A percentile compares a stretch with the other conserved stretches of the same genome.
Evolutionary conservation across 176 grass and related monocot species (phyloP).

Genomic region (Oryza meyeriana): DNA sequence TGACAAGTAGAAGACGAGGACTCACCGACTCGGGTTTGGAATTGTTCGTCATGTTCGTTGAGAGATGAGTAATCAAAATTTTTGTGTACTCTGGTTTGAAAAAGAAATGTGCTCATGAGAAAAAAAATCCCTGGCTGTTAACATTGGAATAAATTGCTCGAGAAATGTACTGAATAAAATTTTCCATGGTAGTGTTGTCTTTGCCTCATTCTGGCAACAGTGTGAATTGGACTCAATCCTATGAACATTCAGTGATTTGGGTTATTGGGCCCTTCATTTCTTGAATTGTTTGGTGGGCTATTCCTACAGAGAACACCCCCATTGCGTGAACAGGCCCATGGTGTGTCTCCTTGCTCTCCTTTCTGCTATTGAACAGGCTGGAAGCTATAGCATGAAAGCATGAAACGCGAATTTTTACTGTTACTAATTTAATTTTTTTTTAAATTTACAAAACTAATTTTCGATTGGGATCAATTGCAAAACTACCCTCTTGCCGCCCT

Average conservation of each 20-base stretch:
- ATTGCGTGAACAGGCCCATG: background rate
- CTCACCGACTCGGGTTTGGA: background rate
- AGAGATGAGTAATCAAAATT: background rate
- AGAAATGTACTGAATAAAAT: conserved; percentile 21
- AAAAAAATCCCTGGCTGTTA: background rate
- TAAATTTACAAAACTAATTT: no score
- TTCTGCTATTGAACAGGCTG: background rate
- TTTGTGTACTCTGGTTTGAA: background rate
- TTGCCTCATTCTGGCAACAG: background rate
- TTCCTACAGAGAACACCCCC: no score
- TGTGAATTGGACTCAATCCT: background rate
- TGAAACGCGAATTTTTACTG: no score
- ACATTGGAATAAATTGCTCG: conserved; percentile 41
- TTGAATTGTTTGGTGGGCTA: background rate
- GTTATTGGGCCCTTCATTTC: background rate
- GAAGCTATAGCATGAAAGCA: background rate
- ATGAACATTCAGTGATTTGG: background rate
- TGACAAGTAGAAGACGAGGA: conserved; percentile 18
- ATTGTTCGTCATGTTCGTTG: background rate
- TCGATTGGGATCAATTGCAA: no score
- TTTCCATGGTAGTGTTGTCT: background rate
- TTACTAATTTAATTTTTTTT: no score
- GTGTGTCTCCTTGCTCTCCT: background rate
- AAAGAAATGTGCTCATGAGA: background rate
- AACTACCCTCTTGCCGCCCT: no score